Evolutionary conservation across 495 filamentous ascomycete species (phyloP).

Genomic region (Lophiostoma macrostomum): DNA sequence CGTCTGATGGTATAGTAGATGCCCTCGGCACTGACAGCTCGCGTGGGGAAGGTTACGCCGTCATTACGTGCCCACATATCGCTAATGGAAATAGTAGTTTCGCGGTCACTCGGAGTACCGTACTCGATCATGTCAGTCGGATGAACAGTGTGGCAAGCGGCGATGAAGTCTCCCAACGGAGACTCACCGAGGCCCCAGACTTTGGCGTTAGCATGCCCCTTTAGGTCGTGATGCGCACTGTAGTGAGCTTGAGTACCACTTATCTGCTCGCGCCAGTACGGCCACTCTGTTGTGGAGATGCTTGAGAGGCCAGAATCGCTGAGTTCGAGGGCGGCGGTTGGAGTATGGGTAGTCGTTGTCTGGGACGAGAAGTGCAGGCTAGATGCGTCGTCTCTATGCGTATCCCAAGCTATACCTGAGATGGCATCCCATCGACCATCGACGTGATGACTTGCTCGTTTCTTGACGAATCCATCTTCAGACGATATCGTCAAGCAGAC

Average conservation of each 20-base stretch:
- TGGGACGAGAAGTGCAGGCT: slow-evolving; percentile 20
- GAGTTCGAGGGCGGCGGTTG: slow-evolving; percentile 16
- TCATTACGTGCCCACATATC: slow-evolving; percentile 33
- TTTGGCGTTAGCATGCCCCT: slow-evolving; percentile 44
- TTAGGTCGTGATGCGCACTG: slow-evolving; percentile 48
- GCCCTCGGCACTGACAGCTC: slow-evolving; percentile 15
- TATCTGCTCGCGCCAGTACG: slow-evolving; percentile 28
- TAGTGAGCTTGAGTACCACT: slow-evolving; percentile 33
- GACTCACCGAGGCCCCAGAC: slow-evolving; percentile 50
- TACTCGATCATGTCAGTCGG: slow-evolving; percentile 56
- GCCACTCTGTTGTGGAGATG: neutral
- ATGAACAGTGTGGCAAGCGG: slow-evolving; percentile 47
- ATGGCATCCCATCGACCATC: slow-evolving; percentile 27
- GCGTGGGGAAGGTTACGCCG: slow-evolving; percentile 4
- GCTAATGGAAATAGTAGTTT: slow-evolving; percentile 37
- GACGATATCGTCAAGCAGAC: slow-evolving; percentile 15
- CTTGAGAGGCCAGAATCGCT: neutral
- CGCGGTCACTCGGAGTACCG: slow-evolving; percentile 43
- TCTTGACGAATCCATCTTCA: slow-evolving; percentile 4
- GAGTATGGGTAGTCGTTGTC: slow-evolving; percentile 10
- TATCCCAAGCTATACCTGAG: slow-evolving; percentile 25
- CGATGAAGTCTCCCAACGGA: slow-evolving; percentile 43
- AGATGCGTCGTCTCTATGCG: neutral
- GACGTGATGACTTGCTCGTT: slow-evolving; percentile 1
- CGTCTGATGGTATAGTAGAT: slow-evolving; percentile 20